Evolutionary conservation across 192 early-diverging fungal species (phyloP).

Genomic region (Diversispora eburnea): DNA sequence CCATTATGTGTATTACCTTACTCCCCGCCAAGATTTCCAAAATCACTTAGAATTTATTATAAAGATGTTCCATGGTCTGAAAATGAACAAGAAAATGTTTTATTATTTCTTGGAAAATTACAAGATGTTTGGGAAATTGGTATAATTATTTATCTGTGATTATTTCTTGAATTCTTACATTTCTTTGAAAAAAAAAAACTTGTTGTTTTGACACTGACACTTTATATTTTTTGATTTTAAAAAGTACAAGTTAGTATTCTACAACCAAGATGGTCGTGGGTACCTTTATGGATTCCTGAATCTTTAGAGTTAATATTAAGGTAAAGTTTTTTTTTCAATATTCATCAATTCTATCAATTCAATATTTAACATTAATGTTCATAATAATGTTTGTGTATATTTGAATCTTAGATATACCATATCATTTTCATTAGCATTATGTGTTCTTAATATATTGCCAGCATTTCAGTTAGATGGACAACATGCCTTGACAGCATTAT

Average conservation of each 20-base stretch:
- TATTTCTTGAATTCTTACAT: conserved; percentile 5
- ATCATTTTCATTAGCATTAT: conserved; percentile 64
- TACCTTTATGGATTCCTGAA: conserved; percentile 59
- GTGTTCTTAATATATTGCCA: conserved; percentile 71
- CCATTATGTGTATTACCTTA: conserved; percentile 52
- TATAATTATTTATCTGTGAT: conserved; percentile 25
- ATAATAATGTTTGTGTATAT: conserved; percentile 27
- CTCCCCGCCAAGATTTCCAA: conserved; percentile 43
- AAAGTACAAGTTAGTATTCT: conserved; percentile 61
- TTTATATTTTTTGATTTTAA: background rate
- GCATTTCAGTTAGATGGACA: conserved; percentile 69
- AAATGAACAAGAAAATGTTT: conserved; percentile 37
- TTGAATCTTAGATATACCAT: conserved; percentile 50
- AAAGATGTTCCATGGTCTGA: conserved; percentile 38
- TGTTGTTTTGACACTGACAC: background rate
- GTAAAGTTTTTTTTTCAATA: conserved; percentile 30
- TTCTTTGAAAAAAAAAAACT: background rate
- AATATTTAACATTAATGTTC: background rate
- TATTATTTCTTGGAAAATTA: conserved; percentile 65
- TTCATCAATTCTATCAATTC: conserved; percentile 4
- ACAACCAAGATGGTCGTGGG: conserved; percentile 46
- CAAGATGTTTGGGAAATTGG: conserved; percentile 69
- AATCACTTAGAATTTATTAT: conserved; percentile 54
- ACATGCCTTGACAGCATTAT: conserved; percentile 53
- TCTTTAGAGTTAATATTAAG: conserved; percentile 52